Evolutionary conservation across 192 early-diverging fungal species (phyloP), one percentile per base, ranked within the genome.

Genomic region (Allomyces macrogynus): DNA sequence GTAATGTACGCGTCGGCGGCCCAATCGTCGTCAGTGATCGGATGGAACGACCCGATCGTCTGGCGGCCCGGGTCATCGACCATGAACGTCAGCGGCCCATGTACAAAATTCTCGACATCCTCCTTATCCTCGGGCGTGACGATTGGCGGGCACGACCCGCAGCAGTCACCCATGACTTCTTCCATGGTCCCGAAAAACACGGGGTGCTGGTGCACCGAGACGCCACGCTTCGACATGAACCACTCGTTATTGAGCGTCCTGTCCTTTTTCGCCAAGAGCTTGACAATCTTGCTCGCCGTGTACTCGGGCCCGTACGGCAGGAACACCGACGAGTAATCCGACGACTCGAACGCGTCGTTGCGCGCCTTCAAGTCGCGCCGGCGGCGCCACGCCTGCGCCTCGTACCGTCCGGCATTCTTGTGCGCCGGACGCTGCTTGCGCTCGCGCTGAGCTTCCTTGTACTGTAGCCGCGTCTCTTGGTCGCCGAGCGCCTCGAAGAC

Each of bases 11-110:
- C 69, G 27, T 63, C 71, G 2, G 12, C 61, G 0, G 71, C 63
- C 71, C 71, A 72, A 23, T 72, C 71, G 5, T 60, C 65, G 27
- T 72, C 71, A 22, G 65, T 73, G 63, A 72, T 73, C 26, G 71
- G 71, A 43, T 72, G 49, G 49, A 57, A 57, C 23, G 64, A 67
- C 11, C 71, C 71, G 22, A 72, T 66, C 26, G 74, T 11, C 61
- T 72, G 71, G 25, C 71, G 64, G 16, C 71, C 71, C 3, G 71
- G 71, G 42, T 72, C 65, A 49, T 72, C 69, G 32, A 42, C 26
- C 22, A 72, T 71, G 40, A 72, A 72, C 8, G 12, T 63, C 10
- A 72, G 65, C 43, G 32, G 25, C 5, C 71, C 71, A 10, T 16
- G 32, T 3, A 72, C 71, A 43, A 62, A 72, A 7, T 64, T 10